A percentile compares a stretch with the other conserved stretches of the same genome.
Evolutionary conservation across 164 flowering plant genomes (phyloP).

Genomic region (Cinnamomum micranthum): DNA sequence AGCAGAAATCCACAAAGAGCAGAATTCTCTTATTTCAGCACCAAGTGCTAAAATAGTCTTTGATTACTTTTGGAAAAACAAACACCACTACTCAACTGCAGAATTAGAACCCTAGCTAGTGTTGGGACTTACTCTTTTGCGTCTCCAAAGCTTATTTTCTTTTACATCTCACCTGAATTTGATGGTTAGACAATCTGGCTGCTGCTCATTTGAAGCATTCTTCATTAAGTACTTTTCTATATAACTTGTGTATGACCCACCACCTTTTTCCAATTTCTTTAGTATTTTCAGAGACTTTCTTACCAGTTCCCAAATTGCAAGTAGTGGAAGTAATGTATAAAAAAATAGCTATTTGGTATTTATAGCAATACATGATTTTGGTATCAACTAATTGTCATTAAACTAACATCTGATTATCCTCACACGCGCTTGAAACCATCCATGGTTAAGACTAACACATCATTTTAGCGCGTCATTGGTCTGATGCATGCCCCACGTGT

Average conservation of each 20-base stretch:
- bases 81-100: neutral
- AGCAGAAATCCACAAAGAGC: too few species aligned
- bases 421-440: neutral
- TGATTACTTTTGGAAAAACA: neutral
- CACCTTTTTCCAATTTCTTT: neutral
- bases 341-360: slow-evolving; percentile 8
- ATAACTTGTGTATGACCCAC: neutral
- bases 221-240: too few species aligned
- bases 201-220: neutral
- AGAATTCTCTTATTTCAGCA: neutral
- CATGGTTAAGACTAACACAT: neutral
- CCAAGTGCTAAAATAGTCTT: neutral
- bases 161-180: neutral
- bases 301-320: slow-evolving; percentile 5
- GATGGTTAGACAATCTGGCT: neutral
- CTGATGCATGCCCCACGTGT: neutral
- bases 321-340: slow-evolving; percentile 8
- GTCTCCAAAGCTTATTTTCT: slow-evolving; percentile 1
- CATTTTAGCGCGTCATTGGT: neutral
- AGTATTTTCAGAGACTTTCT: slow-evolving; percentile 4
- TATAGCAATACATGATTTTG: slow-evolving; percentile 1
- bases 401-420: neutral
- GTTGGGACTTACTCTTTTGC: neutral
- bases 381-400: neutral
- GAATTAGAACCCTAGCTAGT: neutral